Percentiles rank a stretch among this genome's conserved stretches.
These are phyloP conservation scores for Haplographium delicatum DNA, from an alignment of 495 filamentous ascomycete genomes.

Conservation along the genomic window DNA sequence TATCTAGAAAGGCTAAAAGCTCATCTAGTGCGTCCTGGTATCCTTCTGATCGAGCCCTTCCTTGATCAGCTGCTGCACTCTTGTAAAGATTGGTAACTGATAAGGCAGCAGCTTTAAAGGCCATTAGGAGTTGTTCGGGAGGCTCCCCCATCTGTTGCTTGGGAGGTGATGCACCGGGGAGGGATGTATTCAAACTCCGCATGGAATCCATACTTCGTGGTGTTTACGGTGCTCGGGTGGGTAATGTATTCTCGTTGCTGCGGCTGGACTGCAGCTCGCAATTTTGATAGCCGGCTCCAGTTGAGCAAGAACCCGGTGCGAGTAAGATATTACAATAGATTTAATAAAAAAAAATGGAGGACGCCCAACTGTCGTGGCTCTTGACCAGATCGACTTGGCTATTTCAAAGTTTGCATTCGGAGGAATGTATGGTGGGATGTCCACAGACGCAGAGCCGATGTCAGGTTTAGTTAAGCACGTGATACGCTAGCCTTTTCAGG, in stretches of 20 bases:
- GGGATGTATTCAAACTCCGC: slow-evolving; percentile 64
- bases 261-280: not conserved
- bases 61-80: slow-evolving; percentile 69
- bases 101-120: slow-evolving; percentile 87
- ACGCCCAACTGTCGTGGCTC: not conserved
- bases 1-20: slow-evolving; percentile 75
- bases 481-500: slow-evolving; percentile 4
- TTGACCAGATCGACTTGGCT: no score
- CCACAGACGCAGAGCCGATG: not conserved
- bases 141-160: slow-evolving; percentile 50
- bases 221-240: not conserved
- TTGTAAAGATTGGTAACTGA: slow-evolving; percentile 97
- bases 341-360: not conserved
- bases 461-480: not conserved
- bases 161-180: slow-evolving; percentile 42
- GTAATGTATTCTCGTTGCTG: not conserved
- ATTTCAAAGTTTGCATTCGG: not conserved
- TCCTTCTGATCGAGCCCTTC: slow-evolving; percentile 68
- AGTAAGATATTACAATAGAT: not conserved
- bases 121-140: slow-evolving; percentile 74
- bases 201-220: slow-evolving; percentile 63
- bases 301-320: not conserved
- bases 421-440: not conserved
- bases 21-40: slow-evolving; percentile 96
- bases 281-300: not conserved